Base-by-base conservation (phyloP, 176 grass and related monocot species). In the Phragmites australis region DNA sequence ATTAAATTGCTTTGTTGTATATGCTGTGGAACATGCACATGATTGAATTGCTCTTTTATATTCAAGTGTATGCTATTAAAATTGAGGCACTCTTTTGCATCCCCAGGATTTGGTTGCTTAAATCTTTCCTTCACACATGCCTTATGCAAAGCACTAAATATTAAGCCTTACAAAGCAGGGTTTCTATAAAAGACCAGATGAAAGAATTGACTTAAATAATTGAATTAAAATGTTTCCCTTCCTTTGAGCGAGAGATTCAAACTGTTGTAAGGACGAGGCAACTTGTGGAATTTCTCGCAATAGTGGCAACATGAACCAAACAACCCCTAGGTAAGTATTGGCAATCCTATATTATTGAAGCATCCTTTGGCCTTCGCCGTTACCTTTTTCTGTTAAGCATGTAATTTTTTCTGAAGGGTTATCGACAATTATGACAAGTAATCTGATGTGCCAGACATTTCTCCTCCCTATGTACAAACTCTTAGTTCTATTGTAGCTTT, bases 81-180 rank as follows among this genome's bases (percentile, higher is more conserved):
- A 72, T 76, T n/a, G 43, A 64, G 54, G 44, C 21, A 6, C 59
- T 71, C n/a, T 61, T 81, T 75, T 81, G 60, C 56, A 78, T 56
- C 29, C 56, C 75, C 31, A 52, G 50, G n/a, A 65, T 54, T 30
- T 77, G 10, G 46, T 55, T 25, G 19, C 83, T 80, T 64, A 40
- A 64, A 21, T 31, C 47, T 43, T 29, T 59, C 9, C 39, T n/a
- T 46, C 72, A 53, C 64, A 54, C 52, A 63, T 31, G 30, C 48
- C 18, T 77, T 78, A n/a, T 58, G 12, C 46, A 72, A 55, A 18
- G 48, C 25, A 56, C 47, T 43, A 88, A 71, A 72, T 65, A 51
- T 76, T 76, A 65, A 37, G 27, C 23, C 45, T 73, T 73, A n/a
- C 67, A 81, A 56, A 44, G 43, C 17, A 58, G 21, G 49, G 63